Evolutionary conservation across 2,329 filamentous ascomycete genomes (phyloP).

Genomic region (Orbilia blumenaviensis): DNA sequence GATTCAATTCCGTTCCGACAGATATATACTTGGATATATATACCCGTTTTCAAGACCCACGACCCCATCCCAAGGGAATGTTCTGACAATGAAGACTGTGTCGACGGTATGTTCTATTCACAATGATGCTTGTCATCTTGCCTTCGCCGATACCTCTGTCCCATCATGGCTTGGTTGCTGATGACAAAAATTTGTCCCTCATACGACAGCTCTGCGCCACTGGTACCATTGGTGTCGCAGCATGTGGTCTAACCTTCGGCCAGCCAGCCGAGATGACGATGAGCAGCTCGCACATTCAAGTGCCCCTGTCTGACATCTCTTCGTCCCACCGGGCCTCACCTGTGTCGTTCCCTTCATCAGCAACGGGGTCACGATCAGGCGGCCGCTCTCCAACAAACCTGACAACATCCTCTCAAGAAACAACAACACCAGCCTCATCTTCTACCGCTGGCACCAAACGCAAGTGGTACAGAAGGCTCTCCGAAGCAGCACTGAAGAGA

Average conservation of each 20-base stretch:
- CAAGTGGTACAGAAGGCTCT: constrained; percentile 47
- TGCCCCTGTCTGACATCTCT: constrained; percentile 37
- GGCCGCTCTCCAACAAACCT: constrained; percentile 49
- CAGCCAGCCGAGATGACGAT: constrained; percentile 54
- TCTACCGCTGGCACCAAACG: constrained; percentile 51
- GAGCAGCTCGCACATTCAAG: constrained; percentile 46
- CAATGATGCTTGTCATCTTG: constrained; percentile 46
- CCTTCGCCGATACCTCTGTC: constrained; percentile 29
- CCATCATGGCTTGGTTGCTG: constrained; percentile 42
- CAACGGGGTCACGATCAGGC: constrained; percentile 44
- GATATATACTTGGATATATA: constrained; percentile 35
- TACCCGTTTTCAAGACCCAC: constrained; percentile 37
- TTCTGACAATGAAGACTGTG: constrained; percentile 58
- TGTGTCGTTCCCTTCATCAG: constrained; percentile 48
- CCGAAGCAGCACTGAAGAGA: constrained; percentile 47
- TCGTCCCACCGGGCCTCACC: constrained; percentile 49
- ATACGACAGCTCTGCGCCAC: constrained; percentile 58
- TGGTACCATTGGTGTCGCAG: constrained; percentile 58
- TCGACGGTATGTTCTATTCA: constrained; percentile 55
- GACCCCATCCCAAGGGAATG: constrained; percentile 51
- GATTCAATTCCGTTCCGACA: constrained; percentile 1
- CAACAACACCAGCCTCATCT: constrained; percentile 47
- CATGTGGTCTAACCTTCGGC: constrained; percentile 58
- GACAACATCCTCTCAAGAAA: constrained; percentile 54
- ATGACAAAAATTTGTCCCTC: constrained; percentile 41